Evolutionary conservation across 352 stramenopile species (phyloP).

Genomic region (Phytophthora lateralis): DNA sequence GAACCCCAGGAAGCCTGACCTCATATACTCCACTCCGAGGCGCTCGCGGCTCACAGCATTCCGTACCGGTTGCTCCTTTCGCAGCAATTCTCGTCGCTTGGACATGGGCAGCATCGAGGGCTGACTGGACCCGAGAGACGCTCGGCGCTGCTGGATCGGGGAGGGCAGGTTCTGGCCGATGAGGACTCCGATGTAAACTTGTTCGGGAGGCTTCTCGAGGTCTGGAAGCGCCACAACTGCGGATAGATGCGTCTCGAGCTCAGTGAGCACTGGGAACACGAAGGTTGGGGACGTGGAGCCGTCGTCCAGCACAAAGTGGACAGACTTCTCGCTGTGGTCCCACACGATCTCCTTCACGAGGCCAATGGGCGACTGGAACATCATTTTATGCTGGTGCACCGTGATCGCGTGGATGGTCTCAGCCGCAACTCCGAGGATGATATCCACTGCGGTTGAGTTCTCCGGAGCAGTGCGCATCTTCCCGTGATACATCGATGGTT

Average conservation of each 20-base stretch:
- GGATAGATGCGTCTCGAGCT: slow-evolving; percentile 55
- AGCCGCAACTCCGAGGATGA: slow-evolving; percentile 47
- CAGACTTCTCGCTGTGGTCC: slow-evolving; percentile 66
- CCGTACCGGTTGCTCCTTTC: slow-evolving; percentile 58
- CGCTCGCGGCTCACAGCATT: slow-evolving; percentile 46
- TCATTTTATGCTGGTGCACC: slow-evolving; percentile 38
- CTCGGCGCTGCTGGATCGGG: slow-evolving; percentile 67
- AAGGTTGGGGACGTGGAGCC: slow-evolving; percentile 40
- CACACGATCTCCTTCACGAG: slow-evolving; percentile 69
- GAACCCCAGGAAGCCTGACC: slow-evolving; percentile 53
- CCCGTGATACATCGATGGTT: slow-evolving; percentile 49
- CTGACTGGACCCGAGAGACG: slow-evolving; percentile 9
- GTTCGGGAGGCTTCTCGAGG: slow-evolving; percentile 40
- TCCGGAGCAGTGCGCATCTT: slow-evolving; percentile 43
- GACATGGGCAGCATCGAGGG: slow-evolving; percentile 38
- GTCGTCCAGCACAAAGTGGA: slow-evolving; percentile 53
- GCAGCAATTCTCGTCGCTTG: slow-evolving; percentile 55
- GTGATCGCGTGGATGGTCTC: slow-evolving; percentile 47
- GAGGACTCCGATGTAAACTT: slow-evolving; percentile 72
- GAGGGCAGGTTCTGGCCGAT: slow-evolving; percentile 63
- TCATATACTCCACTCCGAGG: slow-evolving; percentile 63
- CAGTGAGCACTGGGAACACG: slow-evolving; percentile 45
- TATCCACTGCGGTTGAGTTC: slow-evolving; percentile 27
- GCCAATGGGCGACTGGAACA: slow-evolving; percentile 48
- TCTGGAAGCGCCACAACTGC: slow-evolving; percentile 33